Evolutionary conservation across 192 early-diverging fungal species (phyloP).

Genomic region (Gigaspora rosea): DNA sequence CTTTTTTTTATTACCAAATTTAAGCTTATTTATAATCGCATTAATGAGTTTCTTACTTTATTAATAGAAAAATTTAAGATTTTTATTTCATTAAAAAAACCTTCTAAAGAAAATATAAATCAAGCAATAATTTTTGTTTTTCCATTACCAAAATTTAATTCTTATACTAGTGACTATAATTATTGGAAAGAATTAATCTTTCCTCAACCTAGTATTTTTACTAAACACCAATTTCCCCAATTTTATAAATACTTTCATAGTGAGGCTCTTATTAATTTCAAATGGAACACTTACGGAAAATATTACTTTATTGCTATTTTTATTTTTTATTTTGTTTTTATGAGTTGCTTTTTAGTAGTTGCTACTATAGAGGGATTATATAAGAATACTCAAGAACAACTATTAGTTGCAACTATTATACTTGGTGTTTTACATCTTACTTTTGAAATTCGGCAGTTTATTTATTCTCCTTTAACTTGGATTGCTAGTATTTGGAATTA

Average conservation of each 20-base stretch:
- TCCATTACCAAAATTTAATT: no score
- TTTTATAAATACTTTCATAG: slow-evolving; percentile 7
- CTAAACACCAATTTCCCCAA: background rate
- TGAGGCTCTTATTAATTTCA: slow-evolving; percentile 15
- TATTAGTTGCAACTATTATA: background rate
- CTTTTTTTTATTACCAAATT: no score
- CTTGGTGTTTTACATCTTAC: background rate
- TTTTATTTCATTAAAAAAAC: no score
- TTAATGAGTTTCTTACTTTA: no score
- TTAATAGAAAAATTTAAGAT: no score
- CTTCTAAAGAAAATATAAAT: no score
- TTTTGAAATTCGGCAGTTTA: slow-evolving; percentile 7
- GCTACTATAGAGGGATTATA: background rate
- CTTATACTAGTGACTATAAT: no score
- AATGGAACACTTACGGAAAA: background rate
- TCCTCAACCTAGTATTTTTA: no score
- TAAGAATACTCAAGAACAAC: background rate
- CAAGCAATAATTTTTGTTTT: no score
- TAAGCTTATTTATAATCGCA: no score
- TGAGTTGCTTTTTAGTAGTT: background rate
- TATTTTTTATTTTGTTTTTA: background rate
- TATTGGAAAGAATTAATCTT: no score
- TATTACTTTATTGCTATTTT: background rate
- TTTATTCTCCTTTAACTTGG: background rate
- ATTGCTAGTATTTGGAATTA: background rate